Evolutionary conservation across 805 yeast genomes (phyloP).

Genomic region (Schizosaccharomyces osmophilus): DNA sequence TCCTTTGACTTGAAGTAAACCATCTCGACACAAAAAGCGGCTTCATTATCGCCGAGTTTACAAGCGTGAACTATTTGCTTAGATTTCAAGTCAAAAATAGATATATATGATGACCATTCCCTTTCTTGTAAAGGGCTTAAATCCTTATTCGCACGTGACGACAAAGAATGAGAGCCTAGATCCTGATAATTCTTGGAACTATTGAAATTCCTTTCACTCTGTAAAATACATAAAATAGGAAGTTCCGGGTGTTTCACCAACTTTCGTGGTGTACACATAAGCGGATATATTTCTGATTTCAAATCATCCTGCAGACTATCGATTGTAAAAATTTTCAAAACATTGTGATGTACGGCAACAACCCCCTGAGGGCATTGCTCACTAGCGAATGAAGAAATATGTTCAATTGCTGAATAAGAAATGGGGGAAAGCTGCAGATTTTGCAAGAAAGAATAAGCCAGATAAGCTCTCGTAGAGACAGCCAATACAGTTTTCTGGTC

Average conservation of each 20-base stretch:
- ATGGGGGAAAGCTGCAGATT: constrained; percentile 25
- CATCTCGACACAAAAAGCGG: constrained; percentile 19
- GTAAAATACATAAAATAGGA: constrained; percentile 18
- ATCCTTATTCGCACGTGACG: neutral
- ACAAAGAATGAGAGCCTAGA: constrained; percentile 4
- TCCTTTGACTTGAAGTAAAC: constrained; percentile 11
- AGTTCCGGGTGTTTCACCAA: constrained; percentile 12
- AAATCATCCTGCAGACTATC: constrained; percentile 18
- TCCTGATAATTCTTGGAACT: neutral
- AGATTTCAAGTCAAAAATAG: constrained; percentile 21
- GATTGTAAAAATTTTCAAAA: constrained; percentile 15
- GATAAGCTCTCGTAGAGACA: constrained; percentile 30
- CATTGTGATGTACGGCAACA: constrained; percentile 32
- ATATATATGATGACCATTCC: constrained; percentile 30
- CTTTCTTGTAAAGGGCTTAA: neutral
- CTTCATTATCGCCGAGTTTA: constrained; percentile 19
- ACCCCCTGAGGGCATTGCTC: constrained; percentile 40
- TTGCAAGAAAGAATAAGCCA: constrained; percentile 20
- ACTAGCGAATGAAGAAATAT: constrained; percentile 31
- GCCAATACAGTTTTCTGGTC: constrained; percentile 22
- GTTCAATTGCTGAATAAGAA: constrained; percentile 16
- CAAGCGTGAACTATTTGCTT: neutral
- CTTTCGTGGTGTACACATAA: constrained; percentile 28
- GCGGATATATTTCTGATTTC: constrained; percentile 17
- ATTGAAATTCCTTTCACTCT: constrained; percentile 20